Evolutionary conservation across 202 grass and related monocot genomes (phyloP), one percentile per base, ranked within the genome.

Genomic region (Musa balbisiana): DNA sequence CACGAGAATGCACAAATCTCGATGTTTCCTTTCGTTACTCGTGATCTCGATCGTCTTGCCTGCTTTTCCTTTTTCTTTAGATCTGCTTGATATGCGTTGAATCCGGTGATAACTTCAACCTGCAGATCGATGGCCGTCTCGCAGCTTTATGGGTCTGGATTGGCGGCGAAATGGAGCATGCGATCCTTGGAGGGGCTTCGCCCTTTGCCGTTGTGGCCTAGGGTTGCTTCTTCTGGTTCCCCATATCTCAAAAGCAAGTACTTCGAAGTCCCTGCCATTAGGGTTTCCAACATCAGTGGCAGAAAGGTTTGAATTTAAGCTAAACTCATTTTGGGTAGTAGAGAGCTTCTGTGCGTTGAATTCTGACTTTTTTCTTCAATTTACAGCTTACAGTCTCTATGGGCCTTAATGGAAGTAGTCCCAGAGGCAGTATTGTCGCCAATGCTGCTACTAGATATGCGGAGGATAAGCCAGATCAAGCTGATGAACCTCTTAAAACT

Each of bases 391-490:
- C 49, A 1, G 55, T 83, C 68, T 83, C 71, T 63, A 68, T 79
- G 26, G 71, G 51, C 51, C 55, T 69, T 11, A 69, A 77, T 10
- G 33, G 53, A 60, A 52, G 17, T 75, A 83, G 76, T 49, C 10
- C 67, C 20, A 50, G 27, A 13, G 78, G 77, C 82, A n/a, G 13
- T 73, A 71, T 79, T 64, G 59, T 50, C 73, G 68, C 82, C 73
- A 80, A 75, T 83, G 50, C 87, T 75, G 71, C 73, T 53, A 79
- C 24, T 78, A 87, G 65, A 78, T 84, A 67, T 82, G 59, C 78
- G 52, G 83, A 79, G 17, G 69, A 83, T 21, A 78, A 85, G 0
- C 6, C 58, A 73, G 56, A 62, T 62, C 12, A 0, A 9, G 0
- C 62, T 77, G 66, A 88, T 81, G 79, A 88, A 5, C 24, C 73